phyloP scores from a whole-genome alignment of 805 yeast genomes.

The Geotrichum ghanense region DNA sequence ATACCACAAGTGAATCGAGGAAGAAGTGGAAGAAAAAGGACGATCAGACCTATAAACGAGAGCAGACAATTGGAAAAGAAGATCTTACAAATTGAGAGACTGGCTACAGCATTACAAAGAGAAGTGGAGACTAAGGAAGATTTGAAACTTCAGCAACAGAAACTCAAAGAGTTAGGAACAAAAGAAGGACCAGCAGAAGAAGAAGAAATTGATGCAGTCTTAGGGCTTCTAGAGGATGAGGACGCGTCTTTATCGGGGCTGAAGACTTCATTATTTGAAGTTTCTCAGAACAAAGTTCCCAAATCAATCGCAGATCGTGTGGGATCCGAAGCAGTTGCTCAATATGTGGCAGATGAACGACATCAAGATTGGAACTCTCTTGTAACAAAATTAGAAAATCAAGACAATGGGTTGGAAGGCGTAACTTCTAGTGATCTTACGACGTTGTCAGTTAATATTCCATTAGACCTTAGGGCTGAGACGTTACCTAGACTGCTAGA shows the following conservation, averaged over 20 bases:
- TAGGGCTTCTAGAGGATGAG: not conserved
- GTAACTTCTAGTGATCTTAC: not conserved
- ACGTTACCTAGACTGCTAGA: not conserved
- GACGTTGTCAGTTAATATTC: not conserved
- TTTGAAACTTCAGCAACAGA: not conserved
- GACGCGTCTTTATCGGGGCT: not conserved
- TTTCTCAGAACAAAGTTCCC: not conserved
- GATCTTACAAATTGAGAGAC: not conserved
- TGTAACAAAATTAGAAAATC: not conserved
- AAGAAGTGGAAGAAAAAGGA: not conserved
- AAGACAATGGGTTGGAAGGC: not conserved
- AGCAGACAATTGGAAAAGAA: conserved; percentile 2
- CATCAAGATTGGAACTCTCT: not conserved
- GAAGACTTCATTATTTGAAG: not conserved
- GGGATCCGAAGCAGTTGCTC: not conserved
- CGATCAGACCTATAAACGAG: not conserved
- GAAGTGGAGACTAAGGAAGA: not conserved
- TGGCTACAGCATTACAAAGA: not conserved
- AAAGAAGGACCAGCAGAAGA: conserved; percentile 7
- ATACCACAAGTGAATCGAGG: conserved; percentile 1
- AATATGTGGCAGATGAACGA: not conserved
- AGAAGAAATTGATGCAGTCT: not conserved
- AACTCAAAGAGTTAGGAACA: conserved; percentile 5
- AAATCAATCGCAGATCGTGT: not conserved
- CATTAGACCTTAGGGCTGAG: not conserved